A percentile compares a stretch with the other conserved stretches of the same genome.
Conservation (phyloP, 306 rosid species). For the Ormosia semicastrata region DNA sequence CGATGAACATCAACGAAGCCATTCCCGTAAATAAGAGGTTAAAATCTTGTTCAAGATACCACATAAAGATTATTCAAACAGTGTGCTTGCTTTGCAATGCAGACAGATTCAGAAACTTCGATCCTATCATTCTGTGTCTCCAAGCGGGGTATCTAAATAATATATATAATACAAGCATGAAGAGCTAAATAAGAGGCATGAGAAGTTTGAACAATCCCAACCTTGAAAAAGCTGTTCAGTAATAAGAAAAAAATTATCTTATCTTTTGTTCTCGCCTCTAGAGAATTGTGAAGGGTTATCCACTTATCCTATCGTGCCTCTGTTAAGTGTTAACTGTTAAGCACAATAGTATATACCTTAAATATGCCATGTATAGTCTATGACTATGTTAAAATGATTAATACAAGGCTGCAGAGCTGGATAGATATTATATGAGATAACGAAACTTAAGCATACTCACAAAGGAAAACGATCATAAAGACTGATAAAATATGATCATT, state of each 20-base stretch:
- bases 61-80: not conserved
- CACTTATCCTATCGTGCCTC: too few relatives aligned
- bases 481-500: not conserved
- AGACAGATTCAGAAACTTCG: not conserved
- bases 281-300: not conserved
- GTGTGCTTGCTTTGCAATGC: not conserved
- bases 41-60: not conserved
- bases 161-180: not conserved
- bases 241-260: too few relatives aligned
- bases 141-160: not conserved
- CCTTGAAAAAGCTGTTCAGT: not conserved
- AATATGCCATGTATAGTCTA: not conserved
- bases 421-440: not conserved
- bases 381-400: not conserved
- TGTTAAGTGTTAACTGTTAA: not conserved
- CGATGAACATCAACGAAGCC: too few relatives aligned
- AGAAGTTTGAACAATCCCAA: not conserved
- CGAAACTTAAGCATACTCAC: not conserved
- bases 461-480: not conserved
- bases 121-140: not conserved
- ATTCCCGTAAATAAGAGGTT: not conserved
- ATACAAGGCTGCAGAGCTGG: not conserved
- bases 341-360: conserved; percentile 1
- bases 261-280: not conserved
- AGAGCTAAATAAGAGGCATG: not conserved